A percentile compares a stretch with the other conserved stretches of the same genome.
Conservation (phyloP, 148 eudicot species). For the Chenopodium formosanum region DNA sequence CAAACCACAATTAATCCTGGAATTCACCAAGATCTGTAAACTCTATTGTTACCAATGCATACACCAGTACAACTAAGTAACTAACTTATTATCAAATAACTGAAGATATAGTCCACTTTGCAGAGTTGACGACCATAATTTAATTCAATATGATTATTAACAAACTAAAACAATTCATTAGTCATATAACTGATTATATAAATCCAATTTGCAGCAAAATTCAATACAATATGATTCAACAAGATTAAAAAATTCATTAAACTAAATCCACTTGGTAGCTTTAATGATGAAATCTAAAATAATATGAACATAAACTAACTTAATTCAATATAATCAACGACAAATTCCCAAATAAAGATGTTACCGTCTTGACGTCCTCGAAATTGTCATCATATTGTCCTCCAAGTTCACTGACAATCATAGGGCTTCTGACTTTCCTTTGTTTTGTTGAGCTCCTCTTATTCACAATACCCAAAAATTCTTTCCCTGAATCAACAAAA, state of each 20-base stretch:
- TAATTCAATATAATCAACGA: not conserved
- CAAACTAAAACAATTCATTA: too few species aligned
- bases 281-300: too few species aligned
- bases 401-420: conserved; percentile 58
- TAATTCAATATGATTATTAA: too few species aligned
- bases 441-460: conserved; percentile 41
- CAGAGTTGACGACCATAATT: too few species aligned
- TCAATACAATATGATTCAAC: too few species aligned
- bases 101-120: too few species aligned
- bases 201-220: not conserved
- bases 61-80: not conserved
- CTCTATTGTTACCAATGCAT: not conserved
- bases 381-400: conserved; percentile 93
- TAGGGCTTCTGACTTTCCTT: conserved; percentile 40
- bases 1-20: not conserved
- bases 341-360: not conserved
- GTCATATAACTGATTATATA: not conserved
- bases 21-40: conserved; percentile 1
- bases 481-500: conserved; percentile 36
- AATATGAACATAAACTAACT: not conserved
- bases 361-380: conserved; percentile 82
- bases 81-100: not conserved
- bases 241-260: too few species aligned
- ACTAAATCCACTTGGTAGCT: too few species aligned
- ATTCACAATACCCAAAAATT: conserved; percentile 23